Conservation (phyloP, 2,329 filamentous ascomycete species). For the Aspergillus luchuensis region DNA sequence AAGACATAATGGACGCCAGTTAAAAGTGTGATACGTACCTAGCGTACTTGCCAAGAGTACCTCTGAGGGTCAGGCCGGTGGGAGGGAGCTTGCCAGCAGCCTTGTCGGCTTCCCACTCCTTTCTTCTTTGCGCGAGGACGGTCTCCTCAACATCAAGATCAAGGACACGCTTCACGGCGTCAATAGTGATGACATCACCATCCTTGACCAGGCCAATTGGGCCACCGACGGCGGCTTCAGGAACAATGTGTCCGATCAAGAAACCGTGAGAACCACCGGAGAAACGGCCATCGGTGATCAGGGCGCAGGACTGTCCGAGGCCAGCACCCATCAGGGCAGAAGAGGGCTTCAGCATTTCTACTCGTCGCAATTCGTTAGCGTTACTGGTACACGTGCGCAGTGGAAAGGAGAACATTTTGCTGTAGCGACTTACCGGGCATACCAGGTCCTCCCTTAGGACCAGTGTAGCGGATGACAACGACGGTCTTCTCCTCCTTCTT, state of each 20-base stretch:
- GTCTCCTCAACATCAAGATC: constrained; percentile 67
- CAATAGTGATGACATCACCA: constrained; percentile 78
- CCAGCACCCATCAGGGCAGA: constrained; percentile 75
- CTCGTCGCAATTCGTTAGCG: background rate
- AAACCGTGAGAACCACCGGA: constrained; percentile 79
- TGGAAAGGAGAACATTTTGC: background rate
- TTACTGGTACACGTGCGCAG: background rate
- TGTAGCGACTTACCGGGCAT: constrained; percentile 53
- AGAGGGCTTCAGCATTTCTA: constrained; percentile 68
- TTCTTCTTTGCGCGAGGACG: constrained; percentile 61
- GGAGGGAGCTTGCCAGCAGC: constrained; percentile 43
- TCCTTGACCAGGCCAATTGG: constrained; percentile 81
- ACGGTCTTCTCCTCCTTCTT: constrained; percentile 77
- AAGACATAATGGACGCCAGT: background rate
- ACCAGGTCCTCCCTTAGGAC: constrained; percentile 58
- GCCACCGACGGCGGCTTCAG: constrained; percentile 81
- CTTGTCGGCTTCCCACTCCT: constrained; percentile 59
- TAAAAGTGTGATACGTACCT: constrained; percentile 29
- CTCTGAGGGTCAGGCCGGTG: constrained; percentile 61
- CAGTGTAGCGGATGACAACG: constrained; percentile 68
- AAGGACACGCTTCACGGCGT: constrained; percentile 70
- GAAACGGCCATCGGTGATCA: constrained; percentile 68
- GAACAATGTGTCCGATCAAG: constrained; percentile 84
- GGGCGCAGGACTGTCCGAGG: constrained; percentile 66
- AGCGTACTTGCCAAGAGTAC: constrained; percentile 72